These are phyloP conservation scores for Hericium coralloides DNA, from an alignment of 768 basidiomycete species.

Conservation along the genomic window DNA sequence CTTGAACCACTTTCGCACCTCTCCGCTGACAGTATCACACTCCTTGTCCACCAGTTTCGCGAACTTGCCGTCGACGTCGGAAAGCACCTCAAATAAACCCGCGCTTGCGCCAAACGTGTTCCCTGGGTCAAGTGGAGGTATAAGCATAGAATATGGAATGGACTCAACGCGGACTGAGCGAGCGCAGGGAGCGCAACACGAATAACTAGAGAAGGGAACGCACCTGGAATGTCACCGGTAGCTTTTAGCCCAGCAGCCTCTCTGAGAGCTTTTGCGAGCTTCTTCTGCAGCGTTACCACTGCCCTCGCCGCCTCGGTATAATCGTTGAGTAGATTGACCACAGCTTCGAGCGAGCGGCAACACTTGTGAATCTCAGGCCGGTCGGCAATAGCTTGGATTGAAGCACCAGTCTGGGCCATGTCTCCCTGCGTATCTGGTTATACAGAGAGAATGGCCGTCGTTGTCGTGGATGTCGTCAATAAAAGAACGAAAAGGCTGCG, in stretches of 20 bases:
- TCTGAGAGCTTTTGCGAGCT: conserved; percentile 58
- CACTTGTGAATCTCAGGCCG: conserved; percentile 71
- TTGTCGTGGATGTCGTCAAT: background rate
- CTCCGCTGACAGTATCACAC: conserved; percentile 50
- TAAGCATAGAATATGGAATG: background rate
- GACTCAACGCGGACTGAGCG: background rate
- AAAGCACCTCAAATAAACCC: conserved; percentile 56
- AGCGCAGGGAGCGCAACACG: too few relatives aligned
- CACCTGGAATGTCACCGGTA: conserved; percentile 56
- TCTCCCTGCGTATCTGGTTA: too few relatives aligned
- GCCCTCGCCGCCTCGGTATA: conserved; percentile 65
- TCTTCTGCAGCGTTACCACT: conserved; percentile 62
- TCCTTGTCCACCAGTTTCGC: conserved; percentile 69
- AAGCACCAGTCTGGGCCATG: background rate
- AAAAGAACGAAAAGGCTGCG: background rate
- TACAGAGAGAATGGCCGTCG: background rate
- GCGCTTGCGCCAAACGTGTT: conserved; percentile 62
- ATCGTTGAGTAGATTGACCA: conserved; percentile 59
- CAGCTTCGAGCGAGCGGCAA: conserved; percentile 64
- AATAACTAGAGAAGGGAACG: conserved; percentile 12
- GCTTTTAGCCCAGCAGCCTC: conserved; percentile 56
- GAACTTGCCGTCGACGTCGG: conserved; percentile 68
- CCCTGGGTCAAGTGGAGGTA: conserved; percentile 28
- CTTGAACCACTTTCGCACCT: conserved; percentile 84
- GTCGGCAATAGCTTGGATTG: conserved; percentile 36